Conservation (phyloP, 192 early-diverging fungal genomes). For the Backusella luteola region DNA sequence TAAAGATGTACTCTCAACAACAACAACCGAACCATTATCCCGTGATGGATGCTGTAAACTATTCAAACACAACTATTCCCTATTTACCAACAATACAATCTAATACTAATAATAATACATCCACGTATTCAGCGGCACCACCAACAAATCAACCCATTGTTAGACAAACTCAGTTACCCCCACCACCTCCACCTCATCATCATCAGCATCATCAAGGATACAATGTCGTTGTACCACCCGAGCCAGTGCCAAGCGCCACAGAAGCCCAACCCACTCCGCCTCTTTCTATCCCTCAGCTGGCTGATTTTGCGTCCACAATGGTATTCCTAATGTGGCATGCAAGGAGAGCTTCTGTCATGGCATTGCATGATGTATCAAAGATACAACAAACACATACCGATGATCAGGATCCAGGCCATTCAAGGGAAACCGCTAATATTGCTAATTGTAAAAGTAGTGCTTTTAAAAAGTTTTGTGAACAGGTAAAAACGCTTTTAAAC, state of each 20-base stretch:
- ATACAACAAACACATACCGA: constrained; percentile 11
- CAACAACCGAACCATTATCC: constrained; percentile 5
- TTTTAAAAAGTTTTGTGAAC: constrained; percentile 41
- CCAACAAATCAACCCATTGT: not conserved
- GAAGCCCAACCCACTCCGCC: constrained; percentile 14
- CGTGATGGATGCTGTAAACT: constrained; percentile 6
- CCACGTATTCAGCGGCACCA: not conserved
- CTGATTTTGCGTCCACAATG: constrained; percentile 60
- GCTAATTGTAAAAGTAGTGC: constrained; percentile 27
- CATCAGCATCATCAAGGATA: constrained; percentile 14
- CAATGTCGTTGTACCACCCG: constrained; percentile 5
- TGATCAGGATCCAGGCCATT: constrained; percentile 25
- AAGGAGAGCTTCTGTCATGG: constrained; percentile 39
- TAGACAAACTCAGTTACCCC: constrained; percentile 13
- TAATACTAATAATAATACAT: not conserved
- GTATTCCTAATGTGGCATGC: constrained; percentile 52
- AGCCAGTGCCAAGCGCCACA: constrained; percentile 22
- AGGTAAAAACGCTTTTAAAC: constrained; percentile 17
- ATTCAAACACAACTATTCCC: constrained; percentile 3
- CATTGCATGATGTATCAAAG: constrained; percentile 26
- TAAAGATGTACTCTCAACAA: not conserved
- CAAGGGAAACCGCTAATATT: constrained; percentile 31
- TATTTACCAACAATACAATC: constrained; percentile 2
- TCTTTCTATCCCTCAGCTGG: constrained; percentile 32
- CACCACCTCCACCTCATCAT: constrained; percentile 5